phyloP scores from a whole-genome alignment of 306 rosid genomes.

The Begonia masoniana region DNA sequence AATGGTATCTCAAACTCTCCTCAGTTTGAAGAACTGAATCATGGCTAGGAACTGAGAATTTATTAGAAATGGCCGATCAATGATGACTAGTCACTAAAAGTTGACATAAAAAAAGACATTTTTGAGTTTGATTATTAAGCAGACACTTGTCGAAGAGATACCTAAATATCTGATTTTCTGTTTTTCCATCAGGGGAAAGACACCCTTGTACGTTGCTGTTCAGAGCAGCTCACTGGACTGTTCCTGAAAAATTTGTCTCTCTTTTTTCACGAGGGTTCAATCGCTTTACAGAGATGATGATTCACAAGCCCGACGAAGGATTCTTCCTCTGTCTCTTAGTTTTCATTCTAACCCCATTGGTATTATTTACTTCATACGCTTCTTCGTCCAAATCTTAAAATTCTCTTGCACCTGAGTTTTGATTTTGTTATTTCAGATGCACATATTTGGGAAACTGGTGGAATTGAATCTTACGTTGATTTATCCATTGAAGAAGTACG shows the following conservation, averaged over 20 bases:
- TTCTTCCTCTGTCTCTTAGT: constrained; percentile 7
- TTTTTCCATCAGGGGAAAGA: constrained; percentile 2
- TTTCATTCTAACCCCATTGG: constrained; percentile 8
- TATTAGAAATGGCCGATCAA: too few relatives aligned
- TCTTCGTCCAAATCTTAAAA: not conserved
- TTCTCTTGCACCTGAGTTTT: not conserved
- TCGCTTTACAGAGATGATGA: constrained; percentile 10
- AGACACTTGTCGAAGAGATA: too few relatives aligned
- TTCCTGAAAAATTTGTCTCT: constrained; percentile 1
- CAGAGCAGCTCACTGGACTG: constrained; percentile 9
- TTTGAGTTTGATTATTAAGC: too few relatives aligned
- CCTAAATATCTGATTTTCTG: not conserved
- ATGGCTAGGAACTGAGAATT: not conserved
- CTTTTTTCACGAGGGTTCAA: constrained; percentile 6
- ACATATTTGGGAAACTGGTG: constrained; percentile 6
- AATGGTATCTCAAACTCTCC: constrained; percentile 5
- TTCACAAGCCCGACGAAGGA: constrained; percentile 11
- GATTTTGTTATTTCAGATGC: constrained; percentile 4
- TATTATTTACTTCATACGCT: not conserved
- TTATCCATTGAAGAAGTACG: constrained; percentile 13
- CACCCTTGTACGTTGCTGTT: constrained; percentile 10
- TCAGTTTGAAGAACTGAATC: too few relatives aligned
- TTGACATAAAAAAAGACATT: too few relatives aligned
- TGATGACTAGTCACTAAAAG: too few relatives aligned
- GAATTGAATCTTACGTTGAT: constrained; percentile 3